phyloP scores from a whole-genome alignment of 306 rosid species.

The Biancaea sappan region DNA sequence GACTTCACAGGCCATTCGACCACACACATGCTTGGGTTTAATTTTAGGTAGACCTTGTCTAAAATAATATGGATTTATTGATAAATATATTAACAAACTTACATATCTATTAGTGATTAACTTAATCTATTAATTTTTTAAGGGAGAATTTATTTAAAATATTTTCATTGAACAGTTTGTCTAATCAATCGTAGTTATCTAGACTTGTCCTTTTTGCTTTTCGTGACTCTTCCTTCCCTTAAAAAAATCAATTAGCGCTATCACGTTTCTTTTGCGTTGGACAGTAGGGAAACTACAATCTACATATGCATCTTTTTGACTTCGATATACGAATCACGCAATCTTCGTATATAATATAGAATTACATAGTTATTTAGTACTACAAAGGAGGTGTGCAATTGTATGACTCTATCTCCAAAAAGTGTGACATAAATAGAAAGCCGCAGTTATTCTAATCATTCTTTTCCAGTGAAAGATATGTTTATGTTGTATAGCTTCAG shows the following conservation, averaged over 20 bases:
- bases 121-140: no score
- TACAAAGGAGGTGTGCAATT: background rate
- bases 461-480: background rate
- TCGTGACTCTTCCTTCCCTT: background rate
- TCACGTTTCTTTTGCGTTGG: background rate
- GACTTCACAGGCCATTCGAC: constrained; percentile 8
- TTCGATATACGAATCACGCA: background rate
- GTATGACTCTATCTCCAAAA: no score
- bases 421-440: background rate
- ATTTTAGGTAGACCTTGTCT: background rate
- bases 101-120: background rate
- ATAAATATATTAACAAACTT: no score
- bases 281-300: background rate
- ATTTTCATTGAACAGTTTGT: no score
- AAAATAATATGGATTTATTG: no score
- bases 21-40: constrained; percentile 32
- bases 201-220: background rate
- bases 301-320: background rate
- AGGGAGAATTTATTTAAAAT: no score
- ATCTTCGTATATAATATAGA: no score
- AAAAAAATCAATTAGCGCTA: background rate
- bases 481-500: no score
- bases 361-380: no score
- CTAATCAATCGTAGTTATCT: background rate
- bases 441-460: no score